phyloP scores from a whole-genome alignment of 2,329 filamentous ascomycete genomes.

The Lecanosticta acicola region DNA sequence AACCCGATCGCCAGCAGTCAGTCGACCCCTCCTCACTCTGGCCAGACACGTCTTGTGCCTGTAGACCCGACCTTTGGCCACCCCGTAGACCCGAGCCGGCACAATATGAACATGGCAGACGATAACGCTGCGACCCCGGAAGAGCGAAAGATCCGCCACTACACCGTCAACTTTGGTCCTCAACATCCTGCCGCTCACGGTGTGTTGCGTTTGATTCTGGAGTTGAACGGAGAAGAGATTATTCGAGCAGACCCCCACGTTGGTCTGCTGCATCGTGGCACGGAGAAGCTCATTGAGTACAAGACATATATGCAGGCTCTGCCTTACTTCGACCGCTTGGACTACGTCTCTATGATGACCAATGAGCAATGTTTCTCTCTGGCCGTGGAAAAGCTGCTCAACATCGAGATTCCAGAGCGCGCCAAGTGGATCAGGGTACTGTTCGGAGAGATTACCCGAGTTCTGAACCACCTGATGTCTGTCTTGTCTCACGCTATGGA shows the following conservation, averaged over 20 bases:
- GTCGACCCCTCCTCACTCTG: constrained; percentile 34
- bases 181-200: constrained; percentile 98
- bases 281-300: constrained; percentile 99
- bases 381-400: constrained; percentile 95
- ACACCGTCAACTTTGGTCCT: constrained; percentile 98
- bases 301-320: constrained; percentile 98
- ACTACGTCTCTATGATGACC: constrained; percentile 99
- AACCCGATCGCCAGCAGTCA: constrained; percentile 11
- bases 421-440: constrained; percentile 96
- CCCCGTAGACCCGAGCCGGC: constrained; percentile 42
- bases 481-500: constrained; percentile 98
- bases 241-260: constrained; percentile 95
- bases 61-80: constrained; percentile 59
- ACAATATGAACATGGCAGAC: constrained; percentile 40
- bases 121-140: constrained; percentile 45
- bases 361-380: constrained; percentile 97
- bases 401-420: constrained; percentile 89
- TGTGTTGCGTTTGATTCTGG: constrained; percentile 93
- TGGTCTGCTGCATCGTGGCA: constrained; percentile 89
- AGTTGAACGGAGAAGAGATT: constrained; percentile 97
- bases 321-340: constrained; percentile 96
- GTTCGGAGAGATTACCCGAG: constrained; percentile 89
- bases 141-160: constrained; percentile 88
- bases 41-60: constrained; percentile 56
- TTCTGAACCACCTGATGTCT: constrained; percentile 97